Evolutionary conservation across 352 stramenopile species (phyloP).

Genomic region (Globisporangium alternatum): DNA sequence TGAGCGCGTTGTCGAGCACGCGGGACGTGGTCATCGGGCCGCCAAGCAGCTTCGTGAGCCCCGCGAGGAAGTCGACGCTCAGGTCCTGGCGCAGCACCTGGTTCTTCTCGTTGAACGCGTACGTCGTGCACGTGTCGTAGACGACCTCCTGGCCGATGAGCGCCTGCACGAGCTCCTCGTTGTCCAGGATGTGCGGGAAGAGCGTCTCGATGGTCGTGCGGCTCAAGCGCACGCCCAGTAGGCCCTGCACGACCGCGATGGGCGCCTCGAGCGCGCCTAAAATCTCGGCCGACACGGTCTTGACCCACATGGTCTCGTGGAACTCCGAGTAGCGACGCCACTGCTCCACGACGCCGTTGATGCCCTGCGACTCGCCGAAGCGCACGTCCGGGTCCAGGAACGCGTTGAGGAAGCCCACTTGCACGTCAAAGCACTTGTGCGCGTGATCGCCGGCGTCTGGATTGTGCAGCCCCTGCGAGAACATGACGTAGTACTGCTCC

Average conservation of each 20-base stretch:
- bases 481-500: conserved; percentile 66
- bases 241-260: conserved; percentile 44
- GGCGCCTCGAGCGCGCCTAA: conserved; percentile 42
- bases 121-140: conserved; percentile 55
- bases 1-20: conserved; percentile 35
- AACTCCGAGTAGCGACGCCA: conserved; percentile 61
- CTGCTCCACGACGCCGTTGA: conserved; percentile 48
- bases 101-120: conserved; percentile 46
- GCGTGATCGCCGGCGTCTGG: conserved; percentile 30
- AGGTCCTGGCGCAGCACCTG: conserved; percentile 56
- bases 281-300: conserved; percentile 33
- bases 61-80: conserved; percentile 53
- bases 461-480: conserved; percentile 52
- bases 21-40: conserved; percentile 25
- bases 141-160: conserved; percentile 49
- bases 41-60: conserved; percentile 35
- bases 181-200: conserved; percentile 55
- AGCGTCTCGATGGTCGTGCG: conserved; percentile 58
- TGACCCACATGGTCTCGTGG: conserved; percentile 40
- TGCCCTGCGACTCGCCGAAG: conserved; percentile 34
- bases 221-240: conserved; percentile 44
- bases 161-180: conserved; percentile 54
- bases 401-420: conserved; percentile 42
- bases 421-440: conserved; percentile 48
- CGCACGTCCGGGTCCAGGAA: conserved; percentile 49